Evolutionary conservation across 2,329 filamentous ascomycete species (phyloP).

Genomic region (Grosmannia clavigera): DNA sequence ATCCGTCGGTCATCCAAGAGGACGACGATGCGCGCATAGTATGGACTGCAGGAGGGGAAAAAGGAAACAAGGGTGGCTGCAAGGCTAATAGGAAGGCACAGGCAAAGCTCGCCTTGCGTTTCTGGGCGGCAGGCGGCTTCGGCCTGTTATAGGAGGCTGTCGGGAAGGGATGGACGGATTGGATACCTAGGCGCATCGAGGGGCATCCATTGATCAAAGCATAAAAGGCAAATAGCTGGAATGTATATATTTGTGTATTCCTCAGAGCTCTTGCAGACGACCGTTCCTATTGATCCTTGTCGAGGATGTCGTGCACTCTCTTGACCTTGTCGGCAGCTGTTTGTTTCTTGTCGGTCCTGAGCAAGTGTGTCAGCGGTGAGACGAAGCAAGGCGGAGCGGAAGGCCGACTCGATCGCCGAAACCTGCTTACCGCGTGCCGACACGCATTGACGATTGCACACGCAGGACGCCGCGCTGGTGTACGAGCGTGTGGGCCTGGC

Average conservation of each 20-base stretch:
- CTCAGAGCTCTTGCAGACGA: neutral
- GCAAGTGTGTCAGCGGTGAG: slow-evolving; percentile 9
- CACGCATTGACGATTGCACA: slow-evolving; percentile 80
- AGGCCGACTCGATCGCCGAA: neutral
- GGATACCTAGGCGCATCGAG: neutral
- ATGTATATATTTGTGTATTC: neutral
- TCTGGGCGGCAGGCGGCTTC: too few relatives aligned
- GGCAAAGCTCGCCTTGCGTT: neutral
- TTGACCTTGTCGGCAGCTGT: slow-evolving; percentile 69
- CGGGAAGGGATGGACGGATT: neutral
- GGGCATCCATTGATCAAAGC: neutral
- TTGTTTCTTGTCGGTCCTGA: slow-evolving; percentile 75
- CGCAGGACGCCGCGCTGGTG: slow-evolving; percentile 66
- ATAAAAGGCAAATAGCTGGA: neutral
- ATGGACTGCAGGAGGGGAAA: neutral
- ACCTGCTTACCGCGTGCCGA: slow-evolving; percentile 55
- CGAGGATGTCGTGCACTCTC: slow-evolving; percentile 40
- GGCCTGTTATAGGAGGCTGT: neutral
- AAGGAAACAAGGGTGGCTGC: neutral
- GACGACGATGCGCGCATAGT: slow-evolving; percentile 38
- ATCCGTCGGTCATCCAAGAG: slow-evolving; percentile 42
- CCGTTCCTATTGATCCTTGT: slow-evolving; percentile 5
- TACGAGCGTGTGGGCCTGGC: slow-evolving; percentile 70
- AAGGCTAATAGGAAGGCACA: neutral
- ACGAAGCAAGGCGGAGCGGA: neutral